These are phyloP conservation scores for Phaeosphaeriaceae sp. DNA, from an alignment of 2,329 filamentous ascomycete genomes.

Conservation along the genomic window DNA sequence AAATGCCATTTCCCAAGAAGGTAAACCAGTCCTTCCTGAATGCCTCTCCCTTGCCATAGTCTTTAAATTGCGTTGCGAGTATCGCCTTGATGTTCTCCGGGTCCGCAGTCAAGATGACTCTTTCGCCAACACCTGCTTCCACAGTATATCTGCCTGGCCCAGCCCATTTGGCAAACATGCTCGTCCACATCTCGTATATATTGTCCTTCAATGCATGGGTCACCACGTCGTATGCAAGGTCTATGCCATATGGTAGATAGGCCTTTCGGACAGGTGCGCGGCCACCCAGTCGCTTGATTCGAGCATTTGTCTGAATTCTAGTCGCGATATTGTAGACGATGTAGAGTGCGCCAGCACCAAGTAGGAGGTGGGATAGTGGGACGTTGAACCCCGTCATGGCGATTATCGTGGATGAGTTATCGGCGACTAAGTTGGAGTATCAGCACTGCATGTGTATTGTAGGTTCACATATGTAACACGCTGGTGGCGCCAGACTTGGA, in stretches of 20 bases:
- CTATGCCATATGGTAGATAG: conserved; percentile 62
- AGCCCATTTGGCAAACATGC: conserved; percentile 54
- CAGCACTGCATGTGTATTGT: conserved; percentile 3
- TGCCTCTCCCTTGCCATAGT: conserved; percentile 80
- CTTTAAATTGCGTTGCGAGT: conserved; percentile 82
- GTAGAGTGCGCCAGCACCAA: conserved; percentile 24
- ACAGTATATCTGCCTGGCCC: conserved; percentile 61
- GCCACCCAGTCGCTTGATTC: conserved; percentile 52
- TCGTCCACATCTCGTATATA: conserved; percentile 68
- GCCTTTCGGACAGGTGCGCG: conserved; percentile 52
- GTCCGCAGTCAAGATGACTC: conserved; percentile 79
- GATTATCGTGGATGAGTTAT: neutral
- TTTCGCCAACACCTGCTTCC: conserved; percentile 64
- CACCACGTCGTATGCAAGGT: conserved; percentile 68
- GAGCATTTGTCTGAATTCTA: conserved; percentile 40
- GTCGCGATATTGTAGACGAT: conserved; percentile 22
- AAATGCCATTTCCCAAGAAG: conserved; percentile 74
- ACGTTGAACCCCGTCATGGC: conserved; percentile 12
- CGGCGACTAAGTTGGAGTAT: neutral
- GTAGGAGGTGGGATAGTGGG: conserved; percentile 30
- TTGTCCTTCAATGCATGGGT: conserved; percentile 59
- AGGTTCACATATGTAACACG: neutral
- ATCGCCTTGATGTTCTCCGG: conserved; percentile 92
- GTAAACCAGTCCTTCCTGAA: conserved; percentile 79
- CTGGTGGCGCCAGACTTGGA: neutral